These are phyloP conservation scores for Fusarium sp. DNA, from an alignment of 2,329 filamentous ascomycete genomes.

Conservation along the genomic window DNA sequence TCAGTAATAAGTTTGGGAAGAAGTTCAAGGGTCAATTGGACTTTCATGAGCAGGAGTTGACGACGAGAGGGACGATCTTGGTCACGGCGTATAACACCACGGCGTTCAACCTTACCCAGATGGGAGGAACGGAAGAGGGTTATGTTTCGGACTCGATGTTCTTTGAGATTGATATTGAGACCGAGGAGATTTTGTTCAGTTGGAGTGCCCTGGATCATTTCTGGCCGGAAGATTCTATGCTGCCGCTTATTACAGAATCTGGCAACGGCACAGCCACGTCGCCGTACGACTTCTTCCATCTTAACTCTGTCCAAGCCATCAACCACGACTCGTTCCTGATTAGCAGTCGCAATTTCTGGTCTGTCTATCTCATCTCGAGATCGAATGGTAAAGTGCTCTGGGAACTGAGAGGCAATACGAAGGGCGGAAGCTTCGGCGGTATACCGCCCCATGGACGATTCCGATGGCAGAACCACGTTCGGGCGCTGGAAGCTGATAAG, in stretches of 20 bases:
- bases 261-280: slow-evolving; percentile 17
- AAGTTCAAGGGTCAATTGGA: slow-evolving; percentile 23
- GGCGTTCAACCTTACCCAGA: slow-evolving; percentile 14
- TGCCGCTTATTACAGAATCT: slow-evolving; percentile 15
- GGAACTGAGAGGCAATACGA: slow-evolving; percentile 41
- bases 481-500: slow-evolving; percentile 38
- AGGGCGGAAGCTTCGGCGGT: slow-evolving; percentile 41
- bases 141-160: slow-evolving; percentile 50
- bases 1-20: slow-evolving; percentile 2
- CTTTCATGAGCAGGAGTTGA: slow-evolving; percentile 42
- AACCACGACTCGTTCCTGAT: slow-evolving; percentile 38
- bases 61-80: slow-evolving; percentile 37
- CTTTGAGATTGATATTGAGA: slow-evolving; percentile 56
- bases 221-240: slow-evolving; percentile 24
- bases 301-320: slow-evolving; percentile 43
- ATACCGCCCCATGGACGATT: slow-evolving; percentile 46
- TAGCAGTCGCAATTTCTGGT: slow-evolving; percentile 41
- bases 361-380: slow-evolving; percentile 37
- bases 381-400: slow-evolving; percentile 38
- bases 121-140: slow-evolving; percentile 33
- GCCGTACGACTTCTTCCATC: slow-evolving; percentile 43
- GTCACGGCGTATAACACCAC: slow-evolving; percentile 44
- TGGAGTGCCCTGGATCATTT: slow-evolving; percentile 55
- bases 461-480: slow-evolving; percentile 52
- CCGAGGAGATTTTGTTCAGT: slow-evolving; percentile 52